Conservation (phyloP, 768 basidiomycete genomes). For the Suillus brevipes region DNA sequence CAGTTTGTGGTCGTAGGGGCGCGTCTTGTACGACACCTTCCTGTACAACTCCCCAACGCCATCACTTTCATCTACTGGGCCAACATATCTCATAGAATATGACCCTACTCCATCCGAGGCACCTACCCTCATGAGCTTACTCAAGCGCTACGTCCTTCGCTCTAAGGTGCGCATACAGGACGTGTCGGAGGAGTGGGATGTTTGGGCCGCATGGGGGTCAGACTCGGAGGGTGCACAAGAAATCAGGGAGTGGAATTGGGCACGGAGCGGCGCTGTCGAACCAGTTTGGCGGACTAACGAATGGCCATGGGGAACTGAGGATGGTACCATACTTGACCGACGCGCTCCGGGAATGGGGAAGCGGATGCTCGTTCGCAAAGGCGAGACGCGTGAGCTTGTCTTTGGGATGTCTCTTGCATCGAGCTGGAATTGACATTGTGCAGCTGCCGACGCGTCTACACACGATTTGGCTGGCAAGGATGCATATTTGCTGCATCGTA, state of each 20-base stretch:
- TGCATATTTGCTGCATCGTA: constrained; percentile 76
- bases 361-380: constrained; percentile 68
- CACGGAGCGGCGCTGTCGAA: constrained; percentile 76
- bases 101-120: constrained; percentile 62
- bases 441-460: constrained; percentile 55
- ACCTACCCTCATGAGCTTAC: constrained; percentile 59
- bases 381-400: constrained; percentile 66
- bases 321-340: constrained; percentile 57
- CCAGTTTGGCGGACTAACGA: constrained; percentile 59
- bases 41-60: constrained; percentile 59
- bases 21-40: constrained; percentile 88
- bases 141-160: constrained; percentile 85
- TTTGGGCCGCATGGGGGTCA: constrained; percentile 81
- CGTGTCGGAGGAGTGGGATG: constrained; percentile 73
- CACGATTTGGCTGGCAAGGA: constrained; percentile 55
- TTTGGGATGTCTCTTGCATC: not conserved
- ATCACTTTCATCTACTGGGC: constrained; percentile 35
- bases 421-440: constrained; percentile 11
- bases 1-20: constrained; percentile 53
- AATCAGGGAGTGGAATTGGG: constrained; percentile 50
- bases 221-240: constrained; percentile 36
- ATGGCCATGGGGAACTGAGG: constrained; percentile 63
- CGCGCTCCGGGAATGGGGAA: constrained; percentile 79
- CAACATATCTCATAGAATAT: constrained; percentile 70
- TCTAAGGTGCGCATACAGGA: constrained; percentile 85